Evolutionary conservation across 2,329 filamentous ascomycete genomes (phyloP).

Genomic region (Hymenoscyphus albidus): DNA sequence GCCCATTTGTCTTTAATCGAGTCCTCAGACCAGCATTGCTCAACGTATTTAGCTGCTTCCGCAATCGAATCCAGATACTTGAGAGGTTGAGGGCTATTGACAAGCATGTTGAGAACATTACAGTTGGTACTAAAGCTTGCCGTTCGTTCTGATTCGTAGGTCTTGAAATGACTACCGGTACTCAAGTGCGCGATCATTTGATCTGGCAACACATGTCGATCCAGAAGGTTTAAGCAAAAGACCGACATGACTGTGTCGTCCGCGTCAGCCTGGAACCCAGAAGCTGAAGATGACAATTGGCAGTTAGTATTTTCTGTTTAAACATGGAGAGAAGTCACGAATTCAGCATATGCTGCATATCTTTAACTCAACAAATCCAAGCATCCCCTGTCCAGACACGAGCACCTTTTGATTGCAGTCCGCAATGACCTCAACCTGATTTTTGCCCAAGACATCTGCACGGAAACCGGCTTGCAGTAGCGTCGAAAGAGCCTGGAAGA

Average conservation of each 20-base stretch:
- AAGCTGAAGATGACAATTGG: neutral
- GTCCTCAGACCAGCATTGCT: neutral
- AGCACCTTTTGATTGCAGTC: neutral
- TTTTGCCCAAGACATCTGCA: neutral
- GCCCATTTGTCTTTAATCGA: neutral
- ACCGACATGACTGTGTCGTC: constrained; percentile 7
- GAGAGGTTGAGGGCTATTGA: neutral
- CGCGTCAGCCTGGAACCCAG: neutral
- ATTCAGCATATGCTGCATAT: neutral
- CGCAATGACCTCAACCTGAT: neutral
- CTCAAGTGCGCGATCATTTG: constrained; percentile 2
- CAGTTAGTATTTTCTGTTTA: neutral
- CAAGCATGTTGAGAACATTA: constrained; percentile 7
- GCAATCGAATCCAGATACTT: too few species aligned
- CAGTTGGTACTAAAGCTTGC: constrained; percentile 11
- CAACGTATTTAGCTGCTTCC: too few species aligned
- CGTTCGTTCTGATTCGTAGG: constrained; percentile 4
- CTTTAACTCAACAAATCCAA: constrained; percentile 1
- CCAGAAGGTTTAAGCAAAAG: neutral
- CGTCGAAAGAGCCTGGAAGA: neutral
- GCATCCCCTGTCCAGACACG: neutral
- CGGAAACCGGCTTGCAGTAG: neutral
- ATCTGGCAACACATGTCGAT: neutral
- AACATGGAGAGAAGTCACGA: neutral
- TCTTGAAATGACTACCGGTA: neutral